These are phyloP conservation scores for Atalantia buxifolia DNA, from an alignment of 345 rosid species.

Conservation along the genomic window DNA sequence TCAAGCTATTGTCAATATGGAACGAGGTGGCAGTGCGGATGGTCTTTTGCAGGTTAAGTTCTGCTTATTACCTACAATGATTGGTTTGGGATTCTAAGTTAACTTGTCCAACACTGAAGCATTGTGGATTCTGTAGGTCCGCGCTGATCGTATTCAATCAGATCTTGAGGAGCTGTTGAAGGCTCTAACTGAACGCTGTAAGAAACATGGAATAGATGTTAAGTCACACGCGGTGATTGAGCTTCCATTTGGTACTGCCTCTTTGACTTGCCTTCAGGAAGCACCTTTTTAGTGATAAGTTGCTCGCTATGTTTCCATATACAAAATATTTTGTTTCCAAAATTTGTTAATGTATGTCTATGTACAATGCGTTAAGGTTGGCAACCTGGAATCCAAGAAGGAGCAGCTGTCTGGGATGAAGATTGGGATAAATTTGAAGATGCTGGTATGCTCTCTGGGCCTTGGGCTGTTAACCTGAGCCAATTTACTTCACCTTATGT, in stretches of 20 bases:
- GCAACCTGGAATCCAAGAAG: conserved; percentile 95
- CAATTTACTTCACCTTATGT: background rate
- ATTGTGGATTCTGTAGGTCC: conserved; percentile 57
- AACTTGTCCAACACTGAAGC: conserved; percentile 4
- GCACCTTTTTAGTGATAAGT: background rate
- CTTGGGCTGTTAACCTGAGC: background rate
- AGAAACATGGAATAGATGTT: conserved; percentile 78
- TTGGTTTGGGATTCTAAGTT: conserved; percentile 7
- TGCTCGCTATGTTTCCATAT: background rate
- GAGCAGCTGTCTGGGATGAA: conserved; percentile 92
- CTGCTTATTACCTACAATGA: conserved; percentile 7
- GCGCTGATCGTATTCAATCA: conserved; percentile 93
- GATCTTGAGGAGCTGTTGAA: conserved; percentile 90
- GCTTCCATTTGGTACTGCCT: conserved; percentile 76
- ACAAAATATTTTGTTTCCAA: background rate
- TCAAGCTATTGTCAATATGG: conserved; percentile 86
- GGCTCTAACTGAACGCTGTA: conserved; percentile 73
- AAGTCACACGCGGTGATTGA: conserved; percentile 75
- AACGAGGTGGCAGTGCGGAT: conserved; percentile 92
- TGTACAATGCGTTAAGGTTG: conserved; percentile 59
- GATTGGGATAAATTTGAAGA: conserved; percentile 99
- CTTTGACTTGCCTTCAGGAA: background rate
- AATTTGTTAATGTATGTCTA: conserved; percentile 4
- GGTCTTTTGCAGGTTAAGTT: conserved; percentile 87
- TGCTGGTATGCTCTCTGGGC: conserved; percentile 49